These are phyloP conservation scores for Maudiozyma barnettii DNA, from an alignment of 805 yeast genomes.

Conservation along the genomic window DNA sequence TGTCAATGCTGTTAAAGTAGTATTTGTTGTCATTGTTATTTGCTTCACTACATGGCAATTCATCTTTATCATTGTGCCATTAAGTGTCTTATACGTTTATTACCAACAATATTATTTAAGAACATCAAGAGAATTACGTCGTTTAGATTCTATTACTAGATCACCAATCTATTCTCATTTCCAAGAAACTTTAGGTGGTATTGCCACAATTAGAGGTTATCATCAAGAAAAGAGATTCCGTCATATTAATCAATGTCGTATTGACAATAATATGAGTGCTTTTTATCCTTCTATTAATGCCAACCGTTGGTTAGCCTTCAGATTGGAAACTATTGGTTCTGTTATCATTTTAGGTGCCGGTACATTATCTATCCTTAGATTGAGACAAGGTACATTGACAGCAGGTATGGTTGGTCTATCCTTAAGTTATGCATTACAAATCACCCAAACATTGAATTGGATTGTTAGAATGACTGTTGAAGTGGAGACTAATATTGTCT, in stretches of 20 bases:
- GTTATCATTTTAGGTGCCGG: conserved; percentile 81
- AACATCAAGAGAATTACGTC: conserved; percentile 73
- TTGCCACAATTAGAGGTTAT: conserved; percentile 67
- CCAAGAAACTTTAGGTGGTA: conserved; percentile 73
- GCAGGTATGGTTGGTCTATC: conserved; percentile 94
- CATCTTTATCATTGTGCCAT: conserved; percentile 60
- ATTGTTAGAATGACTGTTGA: conserved; percentile 98
- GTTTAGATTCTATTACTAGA: conserved; percentile 69
- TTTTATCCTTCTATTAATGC: conserved; percentile 87
- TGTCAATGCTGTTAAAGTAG: conserved; percentile 49
- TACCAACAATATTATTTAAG: conserved; percentile 70
- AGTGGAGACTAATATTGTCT: conserved; percentile 93
- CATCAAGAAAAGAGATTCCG: conserved; percentile 54
- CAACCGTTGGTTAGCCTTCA: conserved; percentile 94
- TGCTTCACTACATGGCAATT: conserved; percentile 85
- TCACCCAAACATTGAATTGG: conserved; percentile 93
- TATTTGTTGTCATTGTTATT: conserved; percentile 71
- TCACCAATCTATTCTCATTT: conserved; percentile 79
- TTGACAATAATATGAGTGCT: conserved; percentile 85
- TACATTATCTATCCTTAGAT: conserved; percentile 62
- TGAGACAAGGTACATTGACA: conserved; percentile 58
- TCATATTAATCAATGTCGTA: conserved; percentile 54
- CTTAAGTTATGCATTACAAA: conserved; percentile 83
- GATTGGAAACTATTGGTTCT: conserved; percentile 87
- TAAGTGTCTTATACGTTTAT: conserved; percentile 51